Percentiles rank a stretch among this genome's conserved stretches.
phyloP scores from a whole-genome alignment of 2,329 filamentous ascomycete species.

The Bipolaris gigantea region DNA sequence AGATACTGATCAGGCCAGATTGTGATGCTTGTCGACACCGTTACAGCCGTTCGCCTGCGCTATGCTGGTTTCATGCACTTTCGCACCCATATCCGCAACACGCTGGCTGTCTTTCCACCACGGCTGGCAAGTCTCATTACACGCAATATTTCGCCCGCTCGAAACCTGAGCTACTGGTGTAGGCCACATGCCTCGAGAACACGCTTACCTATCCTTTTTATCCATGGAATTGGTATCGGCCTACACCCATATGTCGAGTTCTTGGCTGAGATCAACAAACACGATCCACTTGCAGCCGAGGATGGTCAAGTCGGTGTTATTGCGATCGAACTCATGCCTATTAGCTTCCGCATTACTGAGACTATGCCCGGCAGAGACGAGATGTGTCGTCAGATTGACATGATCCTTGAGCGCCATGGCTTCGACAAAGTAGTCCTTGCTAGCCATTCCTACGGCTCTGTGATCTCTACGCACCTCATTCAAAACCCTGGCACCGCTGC shows the following conservation, averaged over 20 bases:
- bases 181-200: conserved; percentile 63
- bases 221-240: conserved; percentile 72
- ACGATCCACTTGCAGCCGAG: conserved; percentile 24
- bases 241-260: conserved; percentile 65
- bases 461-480: conserved; percentile 65
- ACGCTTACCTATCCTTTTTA: conserved; percentile 64
- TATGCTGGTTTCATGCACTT: conserved; percentile 58
- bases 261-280: conserved; percentile 55
- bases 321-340: conserved; percentile 65
- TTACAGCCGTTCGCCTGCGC: conserved; percentile 48
- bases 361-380: conserved; percentile 56
- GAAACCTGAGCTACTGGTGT: conserved; percentile 65
- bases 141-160: conserved; percentile 52
- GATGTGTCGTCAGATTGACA: conserved; percentile 59
- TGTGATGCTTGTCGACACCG: conserved; percentile 57
- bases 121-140: conserved; percentile 57
- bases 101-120: conserved; percentile 60
- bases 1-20: conserved; percentile 33
- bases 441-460: conserved; percentile 65
- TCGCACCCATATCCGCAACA: conserved; percentile 48
- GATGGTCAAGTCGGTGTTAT: conserved; percentile 63
- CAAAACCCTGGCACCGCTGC: conserved; percentile 50
- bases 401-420: conserved; percentile 60
- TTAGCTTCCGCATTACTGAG: conserved; percentile 64
- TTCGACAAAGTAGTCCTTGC: conserved; percentile 63